These are phyloP conservation scores for Paramecium tetraurelia DNA, from an alignment of 73 alveolate species.

Conservation along the genomic window DNA sequence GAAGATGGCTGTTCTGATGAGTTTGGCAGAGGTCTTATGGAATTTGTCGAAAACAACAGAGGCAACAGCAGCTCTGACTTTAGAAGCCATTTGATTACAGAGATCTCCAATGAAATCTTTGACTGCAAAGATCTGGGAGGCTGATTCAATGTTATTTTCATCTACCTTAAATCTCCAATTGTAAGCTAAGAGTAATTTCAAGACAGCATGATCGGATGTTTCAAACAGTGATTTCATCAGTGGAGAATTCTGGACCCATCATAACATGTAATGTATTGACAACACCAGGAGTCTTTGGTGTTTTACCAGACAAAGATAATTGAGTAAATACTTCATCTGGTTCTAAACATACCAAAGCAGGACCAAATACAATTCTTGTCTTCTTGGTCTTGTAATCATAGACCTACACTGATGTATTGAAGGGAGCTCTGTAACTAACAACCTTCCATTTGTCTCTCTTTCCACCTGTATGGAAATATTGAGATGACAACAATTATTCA, in stretches of 20 bases:
- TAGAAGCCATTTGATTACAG: slow-evolving; percentile 80
- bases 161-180: slow-evolving; percentile 78
- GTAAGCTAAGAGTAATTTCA: slow-evolving; percentile 74
- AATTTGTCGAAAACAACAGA: slow-evolving; percentile 70
- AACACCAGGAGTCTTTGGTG: slow-evolving; percentile 81
- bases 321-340: slow-evolving; percentile 86
- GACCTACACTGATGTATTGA: slow-evolving; percentile 80
- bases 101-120: slow-evolving; percentile 87
- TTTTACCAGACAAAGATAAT: slow-evolving; percentile 76
- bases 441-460: slow-evolving; percentile 68
- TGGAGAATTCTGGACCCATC: slow-evolving; percentile 89
- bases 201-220: slow-evolving; percentile 83
- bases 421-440: slow-evolving; percentile 77
- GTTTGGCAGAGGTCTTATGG: slow-evolving; percentile 78
- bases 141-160: slow-evolving; percentile 53
- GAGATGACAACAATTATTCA: slow-evolving; percentile 67
- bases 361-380: slow-evolving; percentile 75
- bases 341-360: slow-evolving; percentile 70
- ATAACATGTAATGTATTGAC: slow-evolving; percentile 76
- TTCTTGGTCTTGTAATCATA: slow-evolving; percentile 79
- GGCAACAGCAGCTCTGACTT: slow-evolving; percentile 85
- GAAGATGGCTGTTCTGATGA: slow-evolving; percentile 77
- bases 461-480: slow-evolving; percentile 49
- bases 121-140: slow-evolving; percentile 73
- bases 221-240: slow-evolving; percentile 80